phyloP scores from a whole-genome alignment of 116 monocot species.

The Zostera marina region DNA sequence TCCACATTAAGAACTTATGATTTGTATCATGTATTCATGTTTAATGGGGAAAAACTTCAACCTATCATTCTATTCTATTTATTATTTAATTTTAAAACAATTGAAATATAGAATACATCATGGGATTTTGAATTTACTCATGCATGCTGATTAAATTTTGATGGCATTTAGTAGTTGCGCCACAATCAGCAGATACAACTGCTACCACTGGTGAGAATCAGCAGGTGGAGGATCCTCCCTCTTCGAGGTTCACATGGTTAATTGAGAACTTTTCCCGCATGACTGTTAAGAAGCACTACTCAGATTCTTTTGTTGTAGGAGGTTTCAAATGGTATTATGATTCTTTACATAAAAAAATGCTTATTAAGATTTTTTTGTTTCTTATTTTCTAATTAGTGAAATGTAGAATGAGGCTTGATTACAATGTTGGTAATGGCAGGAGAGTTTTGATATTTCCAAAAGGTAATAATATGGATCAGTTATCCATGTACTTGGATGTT shows the following conservation, averaged over 20 bases:
- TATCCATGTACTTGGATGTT: slow-evolving; percentile 98
- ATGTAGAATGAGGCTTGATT: not conserved
- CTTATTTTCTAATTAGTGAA: not conserved
- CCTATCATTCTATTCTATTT: not conserved
- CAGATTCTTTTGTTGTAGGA: slow-evolving; percentile 63
- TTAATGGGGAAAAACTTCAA: not conserved
- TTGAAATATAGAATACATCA: not conserved
- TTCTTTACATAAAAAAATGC: not conserved
- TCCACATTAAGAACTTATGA: not conserved
- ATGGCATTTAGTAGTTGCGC: slow-evolving; percentile 11
- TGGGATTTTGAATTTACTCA: not conserved
- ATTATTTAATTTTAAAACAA: not conserved
- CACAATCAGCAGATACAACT: slow-evolving; percentile 23
- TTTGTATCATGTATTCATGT: not conserved
- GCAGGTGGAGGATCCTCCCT: slow-evolving; percentile 70
- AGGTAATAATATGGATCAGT: slow-evolving; percentile 93
- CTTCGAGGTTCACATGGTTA: slow-evolving; percentile 71
- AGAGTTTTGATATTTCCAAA: slow-evolving; percentile 89
- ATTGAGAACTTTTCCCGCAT: slow-evolving; percentile 81
- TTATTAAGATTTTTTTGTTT: not conserved
- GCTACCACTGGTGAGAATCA: slow-evolving; percentile 36
- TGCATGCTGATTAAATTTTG: not conserved
- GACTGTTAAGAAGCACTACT: slow-evolving; percentile 79
- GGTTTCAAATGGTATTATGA: slow-evolving; percentile 70
- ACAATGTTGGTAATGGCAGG: slow-evolving; percentile 24